A percentile compares a stretch with the other conserved stretches of the same genome.
Conservation (phyloP, 2,329 filamentous ascomycete species). For the Aspergillus pseudotamarii region DNA sequence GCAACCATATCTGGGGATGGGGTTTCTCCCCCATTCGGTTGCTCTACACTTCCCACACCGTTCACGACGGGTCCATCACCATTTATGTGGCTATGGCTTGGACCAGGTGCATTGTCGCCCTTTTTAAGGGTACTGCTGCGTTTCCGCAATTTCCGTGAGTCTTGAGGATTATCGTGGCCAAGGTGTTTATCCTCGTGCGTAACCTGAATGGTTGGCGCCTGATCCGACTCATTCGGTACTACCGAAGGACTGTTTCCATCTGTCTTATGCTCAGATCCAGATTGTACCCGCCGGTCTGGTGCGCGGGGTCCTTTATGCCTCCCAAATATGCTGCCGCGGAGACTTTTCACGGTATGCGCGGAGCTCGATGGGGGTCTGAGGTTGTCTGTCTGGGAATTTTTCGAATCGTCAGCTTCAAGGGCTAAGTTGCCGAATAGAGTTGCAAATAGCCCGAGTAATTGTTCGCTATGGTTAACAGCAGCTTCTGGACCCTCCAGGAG, state of each 20-base stretch:
- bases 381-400: slow-evolving; percentile 36
- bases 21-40: slow-evolving; percentile 13
- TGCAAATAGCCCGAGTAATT: slow-evolving; percentile 79
- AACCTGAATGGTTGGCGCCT: slow-evolving; percentile 75
- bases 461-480: slow-evolving; percentile 85
- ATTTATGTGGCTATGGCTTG: slow-evolving; percentile 27
- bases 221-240: slow-evolving; percentile 36
- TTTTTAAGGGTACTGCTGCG: slow-evolving; percentile 36
- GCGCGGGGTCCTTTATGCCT: slow-evolving; percentile 53
- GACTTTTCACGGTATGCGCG: slow-evolving; percentile 69
- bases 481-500: slow-evolving; percentile 78
- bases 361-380: slow-evolving; percentile 67
- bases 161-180: slow-evolving; percentile 33
- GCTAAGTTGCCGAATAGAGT: slow-evolving; percentile 73
- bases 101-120: slow-evolving; percentile 24
- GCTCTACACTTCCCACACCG: slow-evolving; percentile 14
- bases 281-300: slow-evolving; percentile 50
- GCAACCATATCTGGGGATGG: slow-evolving; percentile 28
- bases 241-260: slow-evolving; percentile 13
- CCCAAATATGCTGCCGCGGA: slow-evolving; percentile 79
- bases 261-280: slow-evolving; percentile 29
- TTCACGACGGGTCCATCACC: slow-evolving; percentile 17
- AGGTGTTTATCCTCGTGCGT: slow-evolving; percentile 60
- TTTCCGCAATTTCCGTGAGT: slow-evolving; percentile 38
- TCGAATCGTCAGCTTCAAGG: slow-evolving; percentile 34